phyloP scores from a whole-genome alignment of 257 asterid genomes.

The Galeopsis tetrahit region DNA sequence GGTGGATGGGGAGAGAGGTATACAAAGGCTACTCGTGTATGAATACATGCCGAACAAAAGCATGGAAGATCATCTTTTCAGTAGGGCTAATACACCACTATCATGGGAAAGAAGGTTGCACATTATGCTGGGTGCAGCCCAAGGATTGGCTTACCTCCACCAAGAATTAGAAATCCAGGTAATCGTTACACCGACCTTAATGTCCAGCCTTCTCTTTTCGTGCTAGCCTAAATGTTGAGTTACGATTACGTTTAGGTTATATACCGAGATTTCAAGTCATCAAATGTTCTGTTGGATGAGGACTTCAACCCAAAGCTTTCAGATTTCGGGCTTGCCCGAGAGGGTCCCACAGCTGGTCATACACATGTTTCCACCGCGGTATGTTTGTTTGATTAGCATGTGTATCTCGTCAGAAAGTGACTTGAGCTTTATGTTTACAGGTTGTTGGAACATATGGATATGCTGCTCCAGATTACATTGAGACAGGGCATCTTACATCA shows the following conservation, averaged over 20 bases:
- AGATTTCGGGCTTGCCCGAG: constrained; percentile 89
- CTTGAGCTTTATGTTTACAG: constrained; percentile 40
- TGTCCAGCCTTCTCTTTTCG: not conserved
- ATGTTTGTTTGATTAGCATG: constrained; percentile 32
- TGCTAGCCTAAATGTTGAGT: constrained; percentile 11
- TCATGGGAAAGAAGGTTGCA: constrained; percentile 76
- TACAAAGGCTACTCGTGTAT: constrained; percentile 85
- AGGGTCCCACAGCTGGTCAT: constrained; percentile 74
- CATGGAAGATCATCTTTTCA: constrained; percentile 84
- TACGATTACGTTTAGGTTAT: constrained; percentile 56
- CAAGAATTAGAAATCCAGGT: constrained; percentile 91
- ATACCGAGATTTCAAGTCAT: constrained; percentile 83
- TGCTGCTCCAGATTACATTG: constrained; percentile 96
- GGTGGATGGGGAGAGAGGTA: constrained; percentile 86
- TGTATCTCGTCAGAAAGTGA: not conserved
- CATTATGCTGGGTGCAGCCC: constrained; percentile 76
- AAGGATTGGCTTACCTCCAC: constrained; percentile 82
- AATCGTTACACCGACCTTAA: not conserved
- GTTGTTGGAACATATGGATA: constrained; percentile 94
- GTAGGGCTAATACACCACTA: constrained; percentile 49
- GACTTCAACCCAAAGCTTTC: constrained; percentile 81
- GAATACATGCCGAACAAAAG: constrained; percentile 86
- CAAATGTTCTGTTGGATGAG: constrained; percentile 70
- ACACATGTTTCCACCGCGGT: constrained; percentile 89
- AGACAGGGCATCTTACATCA: constrained; percentile 92